Percentiles rank a stretch among this genome's conserved stretches.
Evolutionary conservation across 805 yeast species (phyloP).

Genomic region (Trichomonascus vanleenenianus): DNA sequence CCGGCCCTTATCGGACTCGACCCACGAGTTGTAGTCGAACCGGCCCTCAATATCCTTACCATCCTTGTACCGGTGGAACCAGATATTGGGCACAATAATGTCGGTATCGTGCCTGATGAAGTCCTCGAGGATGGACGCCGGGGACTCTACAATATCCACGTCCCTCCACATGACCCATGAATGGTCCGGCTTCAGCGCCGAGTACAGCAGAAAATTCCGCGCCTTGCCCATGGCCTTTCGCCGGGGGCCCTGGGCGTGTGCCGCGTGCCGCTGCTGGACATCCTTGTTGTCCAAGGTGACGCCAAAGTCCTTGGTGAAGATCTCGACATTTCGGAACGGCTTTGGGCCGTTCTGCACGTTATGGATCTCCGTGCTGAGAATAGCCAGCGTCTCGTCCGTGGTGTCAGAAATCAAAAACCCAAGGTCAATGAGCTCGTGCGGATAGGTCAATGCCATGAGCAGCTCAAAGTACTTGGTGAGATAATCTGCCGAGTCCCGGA

Average conservation of each 20-base stretch:
- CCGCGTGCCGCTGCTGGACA: constrained; percentile 78
- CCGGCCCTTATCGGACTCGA: constrained; percentile 67
- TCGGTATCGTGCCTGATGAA: constrained; percentile 81
- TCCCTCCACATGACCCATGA: constrained; percentile 90
- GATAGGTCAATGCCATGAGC: constrained; percentile 79
- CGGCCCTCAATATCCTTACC: constrained; percentile 23
- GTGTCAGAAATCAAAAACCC: constrained; percentile 79
- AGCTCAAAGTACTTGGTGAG: constrained; percentile 78
- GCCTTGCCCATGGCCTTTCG: constrained; percentile 84
- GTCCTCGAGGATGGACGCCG: constrained; percentile 71
- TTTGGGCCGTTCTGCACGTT: constrained; percentile 47
- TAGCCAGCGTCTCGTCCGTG: constrained; percentile 60
- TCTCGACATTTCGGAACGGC: constrained; percentile 69
- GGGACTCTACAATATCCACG: constrained; percentile 79
- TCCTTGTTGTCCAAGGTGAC: constrained; percentile 68
- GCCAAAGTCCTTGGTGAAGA: constrained; percentile 88
- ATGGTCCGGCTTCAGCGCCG: constrained; percentile 76
- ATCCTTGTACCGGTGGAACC: constrained; percentile 36
- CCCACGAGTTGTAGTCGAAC: constrained; percentile 23
- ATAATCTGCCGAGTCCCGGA: constrained; percentile 72
- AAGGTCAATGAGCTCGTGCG: constrained; percentile 64
- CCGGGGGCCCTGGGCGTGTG: constrained; percentile 85
- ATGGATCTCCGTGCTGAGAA: constrained; percentile 66
- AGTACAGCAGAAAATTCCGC: constrained; percentile 74
- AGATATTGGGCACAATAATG: constrained; percentile 81